These are phyloP conservation scores for Cinnamomum chago DNA, from an alignment of 164 flowering plant genomes.

Conservation along the genomic window DNA sequence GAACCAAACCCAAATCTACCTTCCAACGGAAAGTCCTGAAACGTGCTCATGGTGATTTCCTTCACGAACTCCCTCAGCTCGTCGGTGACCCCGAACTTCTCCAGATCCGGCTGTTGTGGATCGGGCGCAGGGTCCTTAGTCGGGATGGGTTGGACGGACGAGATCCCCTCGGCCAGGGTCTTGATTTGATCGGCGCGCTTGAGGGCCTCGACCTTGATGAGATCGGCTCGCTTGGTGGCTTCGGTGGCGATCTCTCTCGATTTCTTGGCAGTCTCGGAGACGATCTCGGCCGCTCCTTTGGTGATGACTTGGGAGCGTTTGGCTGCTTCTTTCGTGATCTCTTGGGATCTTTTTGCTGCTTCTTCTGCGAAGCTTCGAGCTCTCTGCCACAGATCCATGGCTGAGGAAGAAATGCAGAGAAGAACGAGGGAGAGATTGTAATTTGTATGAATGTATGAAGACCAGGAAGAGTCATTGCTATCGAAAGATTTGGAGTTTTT, in stretches of 20 bases:
- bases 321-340: slow-evolving; percentile 51
- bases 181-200: slow-evolving; percentile 65
- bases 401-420: background rate
- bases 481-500: no score
- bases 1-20: slow-evolving; percentile 27
- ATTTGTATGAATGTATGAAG: background rate
- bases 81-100: slow-evolving; percentile 67
- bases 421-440: background rate
- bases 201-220: slow-evolving; percentile 36
- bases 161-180: slow-evolving; percentile 40
- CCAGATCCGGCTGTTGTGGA: slow-evolving; percentile 36
- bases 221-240: slow-evolving; percentile 59
- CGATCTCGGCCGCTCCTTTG: slow-evolving; percentile 42
- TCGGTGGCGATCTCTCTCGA: slow-evolving; percentile 66
- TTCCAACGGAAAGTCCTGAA: slow-evolving; percentile 66
- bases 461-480: no score
- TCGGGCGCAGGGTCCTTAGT: slow-evolving; percentile 16
- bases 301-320: slow-evolving; percentile 57
- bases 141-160: slow-evolving; percentile 33
- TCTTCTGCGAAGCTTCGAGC: slow-evolving; percentile 69
- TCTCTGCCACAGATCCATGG: slow-evolving; percentile 69
- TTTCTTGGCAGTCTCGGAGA: slow-evolving; percentile 59
- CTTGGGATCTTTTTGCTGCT: slow-evolving; percentile 63
- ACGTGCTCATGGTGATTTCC: slow-evolving; percentile 57
- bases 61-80: slow-evolving; percentile 80